Conservation (phyloP, 805 yeast species). For the Wickerhamiella brachini region DNA sequence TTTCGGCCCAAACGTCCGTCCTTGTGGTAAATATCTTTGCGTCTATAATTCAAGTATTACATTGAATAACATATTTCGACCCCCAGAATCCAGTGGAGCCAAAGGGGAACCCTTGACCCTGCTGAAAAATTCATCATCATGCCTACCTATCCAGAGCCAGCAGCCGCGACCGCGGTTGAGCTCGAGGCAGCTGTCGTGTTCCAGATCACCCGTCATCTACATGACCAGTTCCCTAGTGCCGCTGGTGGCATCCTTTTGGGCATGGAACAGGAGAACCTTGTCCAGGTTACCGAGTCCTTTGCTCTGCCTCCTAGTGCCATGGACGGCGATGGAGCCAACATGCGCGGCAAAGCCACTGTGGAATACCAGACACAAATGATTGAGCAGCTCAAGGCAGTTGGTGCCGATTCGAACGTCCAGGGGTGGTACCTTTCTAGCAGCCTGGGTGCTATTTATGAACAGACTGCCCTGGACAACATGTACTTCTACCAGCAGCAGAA, state of each 20-base stretch:
- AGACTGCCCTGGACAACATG: constrained; percentile 50
- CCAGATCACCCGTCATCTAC: constrained; percentile 17
- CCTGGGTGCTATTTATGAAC: constrained; percentile 56
- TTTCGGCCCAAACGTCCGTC: no score
- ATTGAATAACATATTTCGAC: no score
- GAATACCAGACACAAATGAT: constrained; percentile 58
- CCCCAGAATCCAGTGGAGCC: neutral
- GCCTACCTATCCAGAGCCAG: constrained; percentile 1
- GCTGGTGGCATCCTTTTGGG: constrained; percentile 20
- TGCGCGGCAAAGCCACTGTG: constrained; percentile 47
- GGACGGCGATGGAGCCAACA: constrained; percentile 50
- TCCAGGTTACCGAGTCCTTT: constrained; percentile 30
- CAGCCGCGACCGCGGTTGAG: constrained; percentile 7
- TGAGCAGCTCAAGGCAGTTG: constrained; percentile 44
- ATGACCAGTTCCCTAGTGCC: constrained; percentile 16
- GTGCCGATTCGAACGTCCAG: constrained; percentile 52
- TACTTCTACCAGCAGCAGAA: constrained; percentile 48
- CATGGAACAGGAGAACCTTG: constrained; percentile 9
- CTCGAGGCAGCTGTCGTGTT: constrained; percentile 17
- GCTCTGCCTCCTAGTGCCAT: constrained; percentile 42
- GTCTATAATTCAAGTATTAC: no score
- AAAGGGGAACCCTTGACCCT: neutral
- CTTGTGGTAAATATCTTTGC: no score
- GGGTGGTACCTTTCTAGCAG: constrained; percentile 72
- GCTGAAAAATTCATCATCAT: neutral